Evolutionary conservation across 2,329 filamentous ascomycete species (phyloP), one percentile per base, ranked within the genome.

Genomic region (Aspergillus costaricaensis): DNA sequence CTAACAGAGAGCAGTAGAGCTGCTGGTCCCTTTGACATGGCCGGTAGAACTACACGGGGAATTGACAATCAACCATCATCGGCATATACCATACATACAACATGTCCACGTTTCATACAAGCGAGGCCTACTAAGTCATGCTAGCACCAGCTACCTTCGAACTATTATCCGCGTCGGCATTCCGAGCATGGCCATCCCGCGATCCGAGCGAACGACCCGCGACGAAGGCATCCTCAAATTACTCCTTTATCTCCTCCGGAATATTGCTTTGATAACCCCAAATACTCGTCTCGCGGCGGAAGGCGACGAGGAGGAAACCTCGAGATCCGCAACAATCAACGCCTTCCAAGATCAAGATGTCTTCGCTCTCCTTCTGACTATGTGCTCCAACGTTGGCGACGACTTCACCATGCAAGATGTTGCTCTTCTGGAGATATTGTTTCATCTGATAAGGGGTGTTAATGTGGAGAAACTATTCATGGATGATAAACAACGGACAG

Each of bases 181-280:
- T 19, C 93, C 95, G 1, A 88, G 92, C 19, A 94, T 99, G 86
- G 91, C 92, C 2, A 78, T 91, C 25, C 83, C 90, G 1, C 86
- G 90, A 63, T 86, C 87, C 25, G 92, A 97, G 70, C 83, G 95
- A 58, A 88, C 86, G 32, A 80, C 86, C 21, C 85, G 93, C 69
- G 94, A 99, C 68, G 91, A 96, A 70, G 92, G 91, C 51, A 93
- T 97, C 68, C 92, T 99, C 74, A 95, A 92, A 73, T 85, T 99
- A 36, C 84, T 96, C 52, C 81, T 99, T 8, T 96, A 95, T 76
- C 90, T 98, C 67, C 81, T 98, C 52, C 87, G 94, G 32, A 99
- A 99, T 69, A 84, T 98, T 27, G 88, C 90, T 56, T 88, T 94
- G 81, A 96, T 99, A 55, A 83, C 88, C 8, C 88, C 91, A 4